Percentiles rank a stretch among this genome's conserved stretches.
Conservation (phyloP, 169 alveolate genomes). For the Eimeria necatrix region DNA sequence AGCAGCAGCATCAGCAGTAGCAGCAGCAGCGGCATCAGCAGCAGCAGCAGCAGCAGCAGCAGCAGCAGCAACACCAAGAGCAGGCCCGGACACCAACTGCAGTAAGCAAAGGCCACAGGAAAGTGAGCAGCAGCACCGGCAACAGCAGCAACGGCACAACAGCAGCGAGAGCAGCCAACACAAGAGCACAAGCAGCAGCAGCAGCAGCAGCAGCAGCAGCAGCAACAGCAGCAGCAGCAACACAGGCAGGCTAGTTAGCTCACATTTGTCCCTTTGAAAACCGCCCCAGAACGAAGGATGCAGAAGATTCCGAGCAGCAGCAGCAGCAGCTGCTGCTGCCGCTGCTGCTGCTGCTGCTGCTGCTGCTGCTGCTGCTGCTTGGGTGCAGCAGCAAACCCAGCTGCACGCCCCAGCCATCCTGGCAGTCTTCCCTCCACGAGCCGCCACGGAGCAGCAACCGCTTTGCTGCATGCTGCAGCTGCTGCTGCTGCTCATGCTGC, state of each 20-base stretch:
- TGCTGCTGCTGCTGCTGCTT: conserved; percentile 55
- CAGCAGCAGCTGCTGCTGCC: not conserved
- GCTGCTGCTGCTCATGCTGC: conserved; percentile 56
- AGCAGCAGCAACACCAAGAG: not conserved
- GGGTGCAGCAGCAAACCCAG: conserved; percentile 14
- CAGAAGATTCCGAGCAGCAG: conserved; percentile 14
- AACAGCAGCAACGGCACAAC: not conserved
- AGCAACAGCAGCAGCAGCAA: not conserved
- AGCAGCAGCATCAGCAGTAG: conserved; percentile 26
- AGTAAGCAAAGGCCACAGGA: not conserved
- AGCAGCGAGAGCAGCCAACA: conserved; percentile 6
- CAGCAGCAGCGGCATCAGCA: not conserved
- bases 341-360: conserved; percentile 11
- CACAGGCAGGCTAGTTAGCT: not conserved
- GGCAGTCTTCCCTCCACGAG: conserved; percentile 11
- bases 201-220: conserved; percentile 5
- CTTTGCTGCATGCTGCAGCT: not conserved
- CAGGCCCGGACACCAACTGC: not conserved
- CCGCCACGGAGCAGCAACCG: conserved; percentile 59
- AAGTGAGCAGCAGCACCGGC: not conserved
- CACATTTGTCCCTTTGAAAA: not conserved
- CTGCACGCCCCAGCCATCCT: conserved; percentile 36
- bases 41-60: not conserved
- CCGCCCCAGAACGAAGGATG: conserved; percentile 18
- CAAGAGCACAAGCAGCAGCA: not conserved